Percentiles rank a stretch among this genome's conserved stretches.
These are phyloP conservation scores for Hirschfeldia incana DNA, from an alignment of 345 rosid genomes.

Conservation along the genomic window DNA sequence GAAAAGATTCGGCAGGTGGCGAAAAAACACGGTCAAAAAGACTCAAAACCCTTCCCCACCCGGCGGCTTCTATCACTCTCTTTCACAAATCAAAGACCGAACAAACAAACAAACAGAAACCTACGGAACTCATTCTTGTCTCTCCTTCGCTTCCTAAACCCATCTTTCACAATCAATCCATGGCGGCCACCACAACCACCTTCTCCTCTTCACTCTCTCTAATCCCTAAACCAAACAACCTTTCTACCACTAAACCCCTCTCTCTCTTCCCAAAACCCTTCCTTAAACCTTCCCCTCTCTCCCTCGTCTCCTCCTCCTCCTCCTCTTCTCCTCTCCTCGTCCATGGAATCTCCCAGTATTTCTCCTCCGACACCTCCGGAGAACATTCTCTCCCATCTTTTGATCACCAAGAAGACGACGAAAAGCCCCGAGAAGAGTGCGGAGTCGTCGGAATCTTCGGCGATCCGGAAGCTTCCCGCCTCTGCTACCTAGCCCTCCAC, in stretches of 20 bases:
- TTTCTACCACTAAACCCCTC: constrained; percentile 19
- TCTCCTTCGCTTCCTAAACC: background rate
- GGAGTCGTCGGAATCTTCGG: constrained; percentile 90
- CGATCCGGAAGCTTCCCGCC: constrained; percentile 81
- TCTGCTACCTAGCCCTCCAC: constrained; percentile 85
- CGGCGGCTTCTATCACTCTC: background rate
- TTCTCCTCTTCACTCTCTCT: constrained; percentile 39
- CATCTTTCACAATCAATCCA: constrained; percentile 28
- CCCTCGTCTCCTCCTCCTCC: constrained; percentile 37
- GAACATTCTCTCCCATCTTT: constrained; percentile 43
- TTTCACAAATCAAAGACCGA: background rate
- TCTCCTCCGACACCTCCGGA: constrained; percentile 39
- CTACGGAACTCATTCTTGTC: constrained; percentile 1
- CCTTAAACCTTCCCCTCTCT: constrained; percentile 43
- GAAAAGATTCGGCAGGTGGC: constrained; percentile 9
- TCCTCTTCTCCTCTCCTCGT: constrained; percentile 28
- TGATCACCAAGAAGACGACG: constrained; percentile 44
- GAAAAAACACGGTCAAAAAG: background rate
- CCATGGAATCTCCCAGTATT: constrained; percentile 41
- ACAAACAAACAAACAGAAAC: constrained; percentile 11
- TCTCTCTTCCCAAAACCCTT: constrained; percentile 44
- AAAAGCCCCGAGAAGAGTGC: constrained; percentile 89
- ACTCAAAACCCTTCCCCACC: constrained; percentile 19
- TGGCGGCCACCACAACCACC: constrained; percentile 45
- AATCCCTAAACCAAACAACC: constrained; percentile 30